A percentile compares a stretch with the other conserved stretches of the same genome.
These are phyloP conservation scores for Eudorina sp. DNA, from an alignment of 139 green algal species.

Conservation along the genomic window DNA sequence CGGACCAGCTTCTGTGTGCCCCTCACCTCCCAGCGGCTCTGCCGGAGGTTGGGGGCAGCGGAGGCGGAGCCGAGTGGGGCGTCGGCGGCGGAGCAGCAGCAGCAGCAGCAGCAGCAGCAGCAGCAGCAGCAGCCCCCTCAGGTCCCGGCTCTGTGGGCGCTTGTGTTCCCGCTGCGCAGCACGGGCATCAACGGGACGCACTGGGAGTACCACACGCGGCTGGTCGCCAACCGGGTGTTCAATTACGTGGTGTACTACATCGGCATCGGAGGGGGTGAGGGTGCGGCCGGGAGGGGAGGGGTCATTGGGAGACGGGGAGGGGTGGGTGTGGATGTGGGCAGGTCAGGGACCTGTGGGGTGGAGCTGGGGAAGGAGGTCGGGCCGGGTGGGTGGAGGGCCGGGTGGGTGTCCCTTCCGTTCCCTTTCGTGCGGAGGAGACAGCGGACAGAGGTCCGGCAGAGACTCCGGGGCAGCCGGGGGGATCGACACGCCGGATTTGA, in stretches of 20 bases:
- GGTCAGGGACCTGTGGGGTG: too few relatives aligned
- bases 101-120: too few relatives aligned
- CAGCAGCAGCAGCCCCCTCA: not conserved
- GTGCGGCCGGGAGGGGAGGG: not conserved
- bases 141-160: slow-evolving; percentile 2
- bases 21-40: not conserved
- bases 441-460: too few relatives aligned
- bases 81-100: too few relatives aligned
- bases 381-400: too few relatives aligned
- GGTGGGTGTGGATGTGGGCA: too few relatives aligned
- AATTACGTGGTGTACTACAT: not conserved
- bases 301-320: too few relatives aligned
- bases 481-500: too few relatives aligned
- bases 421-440: too few relatives aligned
- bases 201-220: slow-evolving; percentile 8
- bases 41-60: not conserved
- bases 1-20: slow-evolving; percentile 5
- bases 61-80: not conserved
- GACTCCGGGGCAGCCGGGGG: too few relatives aligned
- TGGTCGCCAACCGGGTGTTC: not conserved
- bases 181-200: not conserved
- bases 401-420: too few relatives aligned
- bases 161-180: not conserved
- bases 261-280: not conserved
- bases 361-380: too few relatives aligned